phyloP scores from a whole-genome alignment of 2,329 filamentous ascomycete species.

The Calonectria multiphialidica region DNA sequence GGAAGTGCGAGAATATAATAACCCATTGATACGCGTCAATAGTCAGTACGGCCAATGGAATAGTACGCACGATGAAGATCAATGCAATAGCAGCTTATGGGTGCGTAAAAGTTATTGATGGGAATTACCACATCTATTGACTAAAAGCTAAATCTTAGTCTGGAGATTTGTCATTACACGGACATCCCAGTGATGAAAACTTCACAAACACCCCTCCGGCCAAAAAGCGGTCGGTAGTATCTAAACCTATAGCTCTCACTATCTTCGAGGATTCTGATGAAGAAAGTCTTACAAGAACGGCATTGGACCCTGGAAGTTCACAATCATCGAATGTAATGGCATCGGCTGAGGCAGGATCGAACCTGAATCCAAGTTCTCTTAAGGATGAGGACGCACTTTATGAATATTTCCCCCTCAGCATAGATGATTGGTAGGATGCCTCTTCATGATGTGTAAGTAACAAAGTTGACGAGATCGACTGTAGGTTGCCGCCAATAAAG shows the following conservation, averaged over 20 bases:
- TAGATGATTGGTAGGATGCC: constrained; percentile 81
- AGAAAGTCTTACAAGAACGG: neutral
- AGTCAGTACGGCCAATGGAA: neutral
- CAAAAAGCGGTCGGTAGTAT: neutral
- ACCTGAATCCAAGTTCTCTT: constrained; percentile 42
- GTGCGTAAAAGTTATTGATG: neutral
- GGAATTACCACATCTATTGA: neutral
- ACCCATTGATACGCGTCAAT: neutral
- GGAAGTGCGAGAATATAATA: neutral
- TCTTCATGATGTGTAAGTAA: neutral
- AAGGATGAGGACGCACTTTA: constrained; percentile 79
- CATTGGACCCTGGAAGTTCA: no score
- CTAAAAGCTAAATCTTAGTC: neutral
- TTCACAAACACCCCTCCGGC: no score
- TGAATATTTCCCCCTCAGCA: constrained; percentile 91
- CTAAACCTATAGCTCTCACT: neutral
- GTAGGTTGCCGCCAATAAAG: constrained; percentile 86
- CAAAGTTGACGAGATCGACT: constrained; percentile 9
- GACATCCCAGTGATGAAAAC: neutral
- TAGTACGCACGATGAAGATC: neutral
- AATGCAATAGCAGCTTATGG: neutral
- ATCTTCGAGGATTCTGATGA: neutral
- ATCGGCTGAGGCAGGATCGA: constrained; percentile 55
- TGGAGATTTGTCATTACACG: neutral
- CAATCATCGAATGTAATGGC: neutral